Evolutionary conservation across 2,329 filamentous ascomycete genomes (phyloP).

Genomic region (Fusarium coffeatum): DNA sequence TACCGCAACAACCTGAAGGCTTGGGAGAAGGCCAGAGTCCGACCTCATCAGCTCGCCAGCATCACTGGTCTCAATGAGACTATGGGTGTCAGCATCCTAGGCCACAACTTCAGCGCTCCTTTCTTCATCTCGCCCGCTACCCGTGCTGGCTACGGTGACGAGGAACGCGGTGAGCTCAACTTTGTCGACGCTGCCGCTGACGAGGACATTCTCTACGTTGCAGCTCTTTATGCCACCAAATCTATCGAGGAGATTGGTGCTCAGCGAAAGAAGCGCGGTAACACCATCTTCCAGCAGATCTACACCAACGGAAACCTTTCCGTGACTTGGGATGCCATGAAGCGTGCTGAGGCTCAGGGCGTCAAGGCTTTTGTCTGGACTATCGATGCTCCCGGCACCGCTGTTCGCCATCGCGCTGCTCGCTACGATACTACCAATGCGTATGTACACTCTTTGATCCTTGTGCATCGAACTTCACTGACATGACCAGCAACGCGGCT

Average conservation of each 20-base stretch:
- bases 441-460: not conserved
- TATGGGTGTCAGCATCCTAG: conserved; percentile 57
- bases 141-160: conserved; percentile 57
- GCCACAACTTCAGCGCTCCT: conserved; percentile 60
- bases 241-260: conserved; percentile 52
- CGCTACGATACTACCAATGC: conserved; percentile 46
- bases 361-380: conserved; percentile 55
- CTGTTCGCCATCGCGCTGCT: conserved; percentile 43
- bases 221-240: conserved; percentile 49
- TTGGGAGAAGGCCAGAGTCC: conserved; percentile 58
- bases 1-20: conserved; percentile 65
- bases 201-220: conserved; percentile 60
- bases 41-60: conserved; percentile 50
- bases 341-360: conserved; percentile 49
- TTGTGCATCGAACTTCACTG: not conserved
- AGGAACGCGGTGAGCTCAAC: conserved; percentile 58
- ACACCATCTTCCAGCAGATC: conserved; percentile 51
- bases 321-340: conserved; percentile 50
- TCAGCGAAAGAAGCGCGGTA: conserved; percentile 42
- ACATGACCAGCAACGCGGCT: conserved; percentile 19
- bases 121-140: conserved; percentile 63
- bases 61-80: conserved; percentile 53
- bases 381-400: conserved; percentile 47
- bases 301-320: conserved; percentile 51
- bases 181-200: conserved; percentile 59